Evolutionary conservation across 768 basidiomycete species (phyloP).

Genomic region (Collybia mongolica): DNA sequence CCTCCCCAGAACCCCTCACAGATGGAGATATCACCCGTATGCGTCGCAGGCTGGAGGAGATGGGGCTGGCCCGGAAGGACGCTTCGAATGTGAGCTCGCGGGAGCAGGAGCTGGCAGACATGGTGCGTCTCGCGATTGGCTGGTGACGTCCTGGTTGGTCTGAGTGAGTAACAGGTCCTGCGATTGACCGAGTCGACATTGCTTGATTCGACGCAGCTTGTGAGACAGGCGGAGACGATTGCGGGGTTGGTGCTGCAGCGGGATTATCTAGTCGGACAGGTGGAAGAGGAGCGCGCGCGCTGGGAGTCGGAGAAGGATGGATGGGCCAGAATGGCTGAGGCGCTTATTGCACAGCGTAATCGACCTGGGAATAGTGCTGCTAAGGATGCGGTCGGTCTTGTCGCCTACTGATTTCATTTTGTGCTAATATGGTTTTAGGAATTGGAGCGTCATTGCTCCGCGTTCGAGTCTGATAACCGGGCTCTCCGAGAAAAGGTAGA

Average conservation of each 20-base stretch:
- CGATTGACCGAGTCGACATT: slow-evolving; percentile 39
- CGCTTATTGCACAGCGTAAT: slow-evolving; percentile 51
- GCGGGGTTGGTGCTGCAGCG: slow-evolving; percentile 53
- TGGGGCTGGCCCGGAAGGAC: slow-evolving; percentile 28
- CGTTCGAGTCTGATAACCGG: slow-evolving; percentile 61
- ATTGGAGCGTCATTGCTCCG: slow-evolving; percentile 46
- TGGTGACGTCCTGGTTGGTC: background rate
- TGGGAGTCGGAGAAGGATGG: slow-evolving; percentile 64
- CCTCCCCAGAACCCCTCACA: slow-evolving; percentile 35
- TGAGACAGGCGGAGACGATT: slow-evolving; percentile 64
- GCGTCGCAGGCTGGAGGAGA: slow-evolving; percentile 42
- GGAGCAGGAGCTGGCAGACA: slow-evolving; percentile 54
- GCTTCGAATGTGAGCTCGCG: slow-evolving; percentile 22
- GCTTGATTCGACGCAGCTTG: slow-evolving; percentile 43
- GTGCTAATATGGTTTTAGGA: slow-evolving; percentile 39
- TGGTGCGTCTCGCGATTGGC: slow-evolving; percentile 39
- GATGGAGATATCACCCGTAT: slow-evolving; percentile 48
- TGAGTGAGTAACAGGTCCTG: slow-evolving; percentile 35
- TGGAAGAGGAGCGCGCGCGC: slow-evolving; percentile 55
- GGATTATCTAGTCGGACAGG: slow-evolving; percentile 50
- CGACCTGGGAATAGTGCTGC: slow-evolving; percentile 25
- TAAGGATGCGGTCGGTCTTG: slow-evolving; percentile 12
- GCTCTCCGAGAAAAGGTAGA: slow-evolving; percentile 54
- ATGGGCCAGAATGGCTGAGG: slow-evolving; percentile 70
- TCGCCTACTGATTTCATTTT: background rate